Evolutionary conservation across 441 rosid genomes (phyloP), one percentile per base, ranked within the genome.

Genomic region (Daphne laureola): DNA sequence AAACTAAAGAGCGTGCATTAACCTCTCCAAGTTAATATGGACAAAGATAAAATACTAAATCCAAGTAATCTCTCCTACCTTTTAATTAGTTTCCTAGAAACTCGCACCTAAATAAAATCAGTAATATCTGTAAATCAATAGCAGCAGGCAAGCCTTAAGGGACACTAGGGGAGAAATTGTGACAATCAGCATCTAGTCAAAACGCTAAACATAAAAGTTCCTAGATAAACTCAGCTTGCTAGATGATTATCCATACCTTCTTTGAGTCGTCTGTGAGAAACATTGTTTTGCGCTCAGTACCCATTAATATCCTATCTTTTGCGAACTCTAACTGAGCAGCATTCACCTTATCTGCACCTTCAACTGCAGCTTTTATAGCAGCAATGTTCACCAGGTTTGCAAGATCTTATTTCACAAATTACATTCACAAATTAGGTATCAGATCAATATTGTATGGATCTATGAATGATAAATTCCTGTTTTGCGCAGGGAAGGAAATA

Each of bases 351-450:
- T 89, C 92, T 14, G 89, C 95, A 23, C 97, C 97, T 47, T 87
- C 99, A 57, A 93, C 96, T 54, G 99, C 99, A 65, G 96, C 97
- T 86, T 90, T 93, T 67, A 93, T 87, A 61, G 97, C 99, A 61
- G 96, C 99, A 70, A 93, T 83, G 51, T 93, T 93, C 44, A 90
- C 97, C 71, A 93, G 78, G 70, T 93, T 87, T 61, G 99, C 94
- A 45, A 93, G 95, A 85, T 93, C 99, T 91, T 75, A 25, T 65
- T 48, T 43, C 41, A 43, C 54, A 26, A 51, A 36, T 27, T 27
- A 35, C 50, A 45, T 5, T 9, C 38, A 7, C 38, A 31, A 9
- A 7, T 31, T 31, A 11, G 11, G 38, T 31, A 31, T 31, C 38
- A 31, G 38, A 5, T 9, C 38, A 31, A 27, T 31, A 31, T 31